These are phyloP conservation scores for Carex kokanica DNA, from an alignment of 176 grass and related monocot genomes.

Conservation along the genomic window DNA sequence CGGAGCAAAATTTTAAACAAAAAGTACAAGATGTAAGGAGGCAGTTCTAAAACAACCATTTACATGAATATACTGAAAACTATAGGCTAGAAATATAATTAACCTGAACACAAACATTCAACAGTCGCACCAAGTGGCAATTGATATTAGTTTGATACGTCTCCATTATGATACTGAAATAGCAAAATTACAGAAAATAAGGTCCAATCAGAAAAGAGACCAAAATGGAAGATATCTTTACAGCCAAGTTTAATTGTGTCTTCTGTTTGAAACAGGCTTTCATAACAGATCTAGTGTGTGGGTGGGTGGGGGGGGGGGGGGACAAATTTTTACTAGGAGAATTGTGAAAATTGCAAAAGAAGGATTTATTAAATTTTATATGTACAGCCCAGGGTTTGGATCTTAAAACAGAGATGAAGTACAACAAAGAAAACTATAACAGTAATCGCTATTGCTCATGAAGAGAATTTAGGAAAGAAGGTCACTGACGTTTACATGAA, in stretches of 20 bases:
- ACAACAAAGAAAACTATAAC: constrained; percentile 2
- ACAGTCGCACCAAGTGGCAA: background rate
- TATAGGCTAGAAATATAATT: constrained; percentile 16
- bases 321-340: background rate
- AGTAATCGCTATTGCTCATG: background rate
- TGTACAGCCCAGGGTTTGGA: background rate
- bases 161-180: constrained; percentile 68
- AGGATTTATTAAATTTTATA: background rate
- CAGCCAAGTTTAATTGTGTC: background rate
- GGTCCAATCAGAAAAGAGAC: background rate
- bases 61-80: background rate
- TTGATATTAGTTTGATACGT: constrained; percentile 46
- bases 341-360: constrained; percentile 10
- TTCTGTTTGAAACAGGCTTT: background rate
- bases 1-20: background rate
- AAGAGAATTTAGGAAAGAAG: background rate
- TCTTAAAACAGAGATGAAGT: background rate
- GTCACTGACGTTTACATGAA: background rate
- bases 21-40: constrained; percentile 11
- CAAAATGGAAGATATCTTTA: constrained; percentile 1
- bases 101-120: constrained; percentile 23
- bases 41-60: background rate
- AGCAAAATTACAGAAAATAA: constrained; percentile 17
- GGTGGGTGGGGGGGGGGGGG: background rate
- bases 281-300: background rate